Evolutionary conservation across 768 basidiomycete species (phyloP), one percentile per base, ranked within the genome.

Genomic region (Trametes villosa): DNA sequence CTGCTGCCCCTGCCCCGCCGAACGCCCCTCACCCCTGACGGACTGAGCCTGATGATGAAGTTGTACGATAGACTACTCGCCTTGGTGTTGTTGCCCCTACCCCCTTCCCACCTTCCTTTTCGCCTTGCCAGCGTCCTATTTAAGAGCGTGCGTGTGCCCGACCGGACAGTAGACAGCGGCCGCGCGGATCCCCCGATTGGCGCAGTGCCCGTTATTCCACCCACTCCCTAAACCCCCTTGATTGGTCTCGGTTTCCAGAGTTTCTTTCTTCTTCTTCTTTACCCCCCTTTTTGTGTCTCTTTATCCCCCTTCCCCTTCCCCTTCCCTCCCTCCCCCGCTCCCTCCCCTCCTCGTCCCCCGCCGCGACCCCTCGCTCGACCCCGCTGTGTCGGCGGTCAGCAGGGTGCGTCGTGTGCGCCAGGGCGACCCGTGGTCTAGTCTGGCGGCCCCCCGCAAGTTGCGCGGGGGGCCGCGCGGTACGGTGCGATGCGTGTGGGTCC

Each of bases 31-130:
- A 45, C 44, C 8, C 26, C 26, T 45, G 20, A 47, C 31, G 56
- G 56, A 63, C 62, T 27, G 56, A 49, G 49, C 47, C 41, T 55
- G 18, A 38, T 27, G 44, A 57, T 44, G 63, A 56, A 56, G 60
- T 51, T 68, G 67, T 66, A 65, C 55, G 67, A 65, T 64, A 65
- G 29, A 51, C 59, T n/a, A n/a, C n/a, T 52, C 61, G 59, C 59
- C 63, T 66, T 59, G 59, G 40, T 41, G 57, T 57, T 62, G 36
- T 36, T 45, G 36, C 42, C 41, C 34, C 33, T 8, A 11, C 48
- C 54, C 58, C 22, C 31, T 44, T 55, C 55, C 48, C 50, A 54
- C 58, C 58, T 52, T 61, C 57, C 50, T 59, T n/a, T 60, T 59
- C 31, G 44, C 53, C 57, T 53, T 57, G 63, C 62, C 62, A 49